These are phyloP conservation scores for Lasiosphaeria miniovina DNA, from an alignment of 495 filamentous ascomycete species.

Conservation along the genomic window DNA sequence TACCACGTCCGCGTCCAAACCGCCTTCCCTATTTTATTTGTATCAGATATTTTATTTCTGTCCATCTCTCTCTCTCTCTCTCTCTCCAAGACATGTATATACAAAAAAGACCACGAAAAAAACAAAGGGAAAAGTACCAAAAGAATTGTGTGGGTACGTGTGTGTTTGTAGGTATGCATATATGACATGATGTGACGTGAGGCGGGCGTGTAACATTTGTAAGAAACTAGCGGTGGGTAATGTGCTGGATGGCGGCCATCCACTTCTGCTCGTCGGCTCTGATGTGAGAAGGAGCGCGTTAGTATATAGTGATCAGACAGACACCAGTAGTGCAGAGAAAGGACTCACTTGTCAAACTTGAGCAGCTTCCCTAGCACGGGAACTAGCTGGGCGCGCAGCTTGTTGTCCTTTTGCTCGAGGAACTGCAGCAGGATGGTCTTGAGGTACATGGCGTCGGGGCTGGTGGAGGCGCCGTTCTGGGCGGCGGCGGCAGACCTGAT, in stretches of 20 bases:
- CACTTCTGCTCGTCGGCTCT: slow-evolving; percentile 87
- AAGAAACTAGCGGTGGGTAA: slow-evolving; percentile 23
- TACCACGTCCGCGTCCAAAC: no score
- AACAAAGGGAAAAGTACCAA: background rate
- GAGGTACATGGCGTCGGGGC: slow-evolving; percentile 78
- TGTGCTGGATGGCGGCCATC: slow-evolving; percentile 67
- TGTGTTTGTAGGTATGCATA: background rate
- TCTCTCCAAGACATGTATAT: background rate
- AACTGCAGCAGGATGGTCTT: slow-evolving; percentile 96
- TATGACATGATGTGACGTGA: background rate
- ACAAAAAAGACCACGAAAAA: background rate
- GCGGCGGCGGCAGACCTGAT: slow-evolving; percentile 33
- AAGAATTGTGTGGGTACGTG: background rate
- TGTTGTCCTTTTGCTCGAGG: slow-evolving; percentile 90
- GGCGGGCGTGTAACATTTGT: no score
- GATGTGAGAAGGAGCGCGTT: background rate
- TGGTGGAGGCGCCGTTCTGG: slow-evolving; percentile 11
- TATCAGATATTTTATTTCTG: no score
- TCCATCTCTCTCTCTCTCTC: no score
- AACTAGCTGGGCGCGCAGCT: slow-evolving; percentile 82
- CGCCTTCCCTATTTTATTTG: no score
- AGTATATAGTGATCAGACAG: slow-evolving; percentile 11
- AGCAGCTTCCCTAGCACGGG: slow-evolving; percentile 88
- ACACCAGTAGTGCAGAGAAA: background rate
- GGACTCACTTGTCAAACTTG: slow-evolving; percentile 80